A percentile compares a stretch with the other conserved stretches of the same genome.
phyloP scores from a whole-genome alignment of 164 flowering plant species.

The Stephania cephalantha region DNA sequence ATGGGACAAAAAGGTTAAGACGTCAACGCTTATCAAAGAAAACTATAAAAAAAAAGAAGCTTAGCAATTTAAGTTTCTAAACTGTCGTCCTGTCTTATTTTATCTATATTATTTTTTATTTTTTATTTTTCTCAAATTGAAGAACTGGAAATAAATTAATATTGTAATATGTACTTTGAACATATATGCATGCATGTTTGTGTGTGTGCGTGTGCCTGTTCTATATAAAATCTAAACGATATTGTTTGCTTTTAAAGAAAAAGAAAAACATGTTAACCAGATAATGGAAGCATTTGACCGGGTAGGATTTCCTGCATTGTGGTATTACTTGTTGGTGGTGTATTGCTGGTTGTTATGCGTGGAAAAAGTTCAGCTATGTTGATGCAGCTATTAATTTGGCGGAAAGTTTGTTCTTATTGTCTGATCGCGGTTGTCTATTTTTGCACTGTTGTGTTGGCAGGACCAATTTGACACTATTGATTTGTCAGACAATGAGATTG shows the following conservation, averaged over 20 bases:
- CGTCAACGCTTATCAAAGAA: too few relatives aligned
- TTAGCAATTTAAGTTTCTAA: too few relatives aligned
- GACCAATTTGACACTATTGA: constrained; percentile 96
- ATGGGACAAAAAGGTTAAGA: too few relatives aligned
- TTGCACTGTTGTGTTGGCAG: constrained; percentile 31
- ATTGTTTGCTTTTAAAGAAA: neutral
- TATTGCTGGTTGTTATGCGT: neutral
- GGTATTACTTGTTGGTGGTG: neutral
- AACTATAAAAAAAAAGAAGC: too few relatives aligned
- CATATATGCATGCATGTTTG: neutral
- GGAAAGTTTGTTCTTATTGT: neutral
- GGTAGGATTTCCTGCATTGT: neutral
- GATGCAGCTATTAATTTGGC: too few relatives aligned
- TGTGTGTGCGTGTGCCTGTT: neutral
- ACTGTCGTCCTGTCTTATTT: too few relatives aligned
- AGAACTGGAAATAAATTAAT: too few relatives aligned
- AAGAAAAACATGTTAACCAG: neutral
- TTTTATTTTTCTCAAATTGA: too few relatives aligned
- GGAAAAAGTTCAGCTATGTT: neutral
- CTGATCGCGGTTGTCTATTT: constrained; percentile 5
- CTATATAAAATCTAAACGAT: neutral
- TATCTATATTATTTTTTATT: too few relatives aligned
- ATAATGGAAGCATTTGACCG: neutral
- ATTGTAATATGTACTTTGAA: too few relatives aligned
- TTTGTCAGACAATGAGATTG: constrained; percentile 95